phyloP scores from a whole-genome alignment of 305 asterid species.

The Fraxinus ornus region DNA sequence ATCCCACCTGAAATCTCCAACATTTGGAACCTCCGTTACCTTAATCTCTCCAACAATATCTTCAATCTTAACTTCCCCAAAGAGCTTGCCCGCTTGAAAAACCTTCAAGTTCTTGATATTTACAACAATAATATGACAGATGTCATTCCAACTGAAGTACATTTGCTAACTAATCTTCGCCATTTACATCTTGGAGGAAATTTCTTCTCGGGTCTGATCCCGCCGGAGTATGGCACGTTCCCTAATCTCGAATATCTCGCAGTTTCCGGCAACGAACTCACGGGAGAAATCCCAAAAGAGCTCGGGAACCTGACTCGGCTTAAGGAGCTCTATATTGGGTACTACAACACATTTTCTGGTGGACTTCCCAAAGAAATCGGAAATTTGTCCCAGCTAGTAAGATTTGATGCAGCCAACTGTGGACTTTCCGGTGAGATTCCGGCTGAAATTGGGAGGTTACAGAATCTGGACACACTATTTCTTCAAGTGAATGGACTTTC shows the following conservation, averaged over 20 bases:
- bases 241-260: slow-evolving; percentile 45
- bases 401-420: slow-evolving; percentile 59
- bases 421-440: slow-evolving; percentile 58
- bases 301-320: slow-evolving; percentile 47
- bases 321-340: slow-evolving; percentile 56
- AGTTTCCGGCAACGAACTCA: slow-evolving; percentile 58
- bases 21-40: slow-evolving; percentile 32
- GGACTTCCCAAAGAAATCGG: slow-evolving; percentile 55
- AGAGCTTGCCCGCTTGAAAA: slow-evolving; percentile 34
- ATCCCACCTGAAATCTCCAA: slow-evolving; percentile 29
- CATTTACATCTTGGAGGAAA: slow-evolving; percentile 62
- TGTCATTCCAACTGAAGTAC: slow-evolving; percentile 40
- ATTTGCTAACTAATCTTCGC: slow-evolving; percentile 40
- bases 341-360: slow-evolving; percentile 53
- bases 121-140: slow-evolving; percentile 61
- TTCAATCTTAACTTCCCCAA: slow-evolving; percentile 41
- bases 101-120: slow-evolving; percentile 46
- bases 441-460: slow-evolving; percentile 45
- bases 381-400: slow-evolving; percentile 35
- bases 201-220: slow-evolving; percentile 46
- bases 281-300: slow-evolving; percentile 50
- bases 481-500: slow-evolving; percentile 55
- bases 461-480: slow-evolving; percentile 53
- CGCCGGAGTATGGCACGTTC: slow-evolving; percentile 40
- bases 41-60: slow-evolving; percentile 59